Conservation (phyloP, 139 green algal species). For the Volvox africanus region DNA sequence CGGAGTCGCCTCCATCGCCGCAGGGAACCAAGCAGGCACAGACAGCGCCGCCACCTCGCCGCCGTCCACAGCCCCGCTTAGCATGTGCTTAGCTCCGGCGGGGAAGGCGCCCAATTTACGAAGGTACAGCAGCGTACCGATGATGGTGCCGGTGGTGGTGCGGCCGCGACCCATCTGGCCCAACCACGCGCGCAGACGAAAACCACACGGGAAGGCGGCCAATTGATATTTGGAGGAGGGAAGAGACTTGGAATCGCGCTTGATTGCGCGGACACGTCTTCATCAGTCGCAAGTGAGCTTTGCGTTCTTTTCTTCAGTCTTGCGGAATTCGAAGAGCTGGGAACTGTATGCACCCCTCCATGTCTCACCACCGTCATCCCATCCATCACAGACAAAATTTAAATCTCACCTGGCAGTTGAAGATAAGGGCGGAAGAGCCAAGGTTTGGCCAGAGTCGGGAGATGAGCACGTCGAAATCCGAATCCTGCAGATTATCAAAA, state of each 20-base stretch:
- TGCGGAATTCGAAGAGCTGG: too few relatives aligned
- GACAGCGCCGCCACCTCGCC: background rate
- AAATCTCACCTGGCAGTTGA: conserved; percentile 97
- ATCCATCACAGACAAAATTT: background rate
- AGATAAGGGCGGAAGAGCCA: conserved; percentile 83
- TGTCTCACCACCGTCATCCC: conserved; percentile 52
- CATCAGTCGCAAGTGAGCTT: too few relatives aligned
- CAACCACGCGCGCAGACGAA: too few relatives aligned
- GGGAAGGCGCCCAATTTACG: conserved; percentile 63
- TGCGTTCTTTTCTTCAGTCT: too few relatives aligned
- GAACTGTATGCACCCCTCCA: too few relatives aligned
- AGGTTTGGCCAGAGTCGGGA: conserved; percentile 70
- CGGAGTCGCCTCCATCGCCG: background rate
- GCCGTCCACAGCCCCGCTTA: background rate
- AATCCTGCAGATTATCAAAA: conserved; percentile 13
- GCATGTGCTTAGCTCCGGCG: background rate
- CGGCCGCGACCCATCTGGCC: conserved; percentile 92
- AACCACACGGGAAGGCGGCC: too few relatives aligned
- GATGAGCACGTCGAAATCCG: conserved; percentile 75
- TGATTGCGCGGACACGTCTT: too few relatives aligned
- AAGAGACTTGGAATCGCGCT: too few relatives aligned
- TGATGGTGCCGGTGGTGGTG: conserved; percentile 96
- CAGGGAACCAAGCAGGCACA: conserved; percentile 46
- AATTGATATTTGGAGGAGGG: too few relatives aligned
- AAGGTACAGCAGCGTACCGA: conserved; percentile 88